A percentile compares a stretch with the other conserved stretches of the same genome.
These are phyloP conservation scores for Starmerella sp. DNA, from an alignment of 805 yeast genomes.

Conservation along the genomic window DNA sequence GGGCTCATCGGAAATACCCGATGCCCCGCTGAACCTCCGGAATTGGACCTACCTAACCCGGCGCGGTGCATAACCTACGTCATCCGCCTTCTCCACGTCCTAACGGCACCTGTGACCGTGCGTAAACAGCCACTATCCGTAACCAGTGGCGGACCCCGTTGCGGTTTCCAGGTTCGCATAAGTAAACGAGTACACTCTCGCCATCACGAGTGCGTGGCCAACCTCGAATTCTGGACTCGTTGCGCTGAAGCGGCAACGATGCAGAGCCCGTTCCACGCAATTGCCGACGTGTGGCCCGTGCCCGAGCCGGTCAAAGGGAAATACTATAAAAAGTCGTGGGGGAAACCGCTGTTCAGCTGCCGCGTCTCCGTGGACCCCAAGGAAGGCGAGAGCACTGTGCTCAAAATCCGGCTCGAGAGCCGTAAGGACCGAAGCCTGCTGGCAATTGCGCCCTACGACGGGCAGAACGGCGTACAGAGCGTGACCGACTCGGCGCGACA, in stretches of 20 bases:
- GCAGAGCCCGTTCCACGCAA: constrained; percentile 9
- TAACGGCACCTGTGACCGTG: background rate
- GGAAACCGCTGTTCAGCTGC: constrained; percentile 13
- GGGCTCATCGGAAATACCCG: background rate
- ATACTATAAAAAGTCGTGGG: constrained; percentile 15
- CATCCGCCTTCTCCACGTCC: background rate
- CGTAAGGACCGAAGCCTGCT: constrained; percentile 26
- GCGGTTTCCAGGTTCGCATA: constrained; percentile 2
- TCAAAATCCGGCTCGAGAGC: constrained; percentile 27
- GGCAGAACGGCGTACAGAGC: constrained; percentile 26
- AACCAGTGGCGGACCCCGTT: background rate
- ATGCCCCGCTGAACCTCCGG: background rate
- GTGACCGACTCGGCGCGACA: constrained; percentile 29
- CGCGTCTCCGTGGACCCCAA: constrained; percentile 15
- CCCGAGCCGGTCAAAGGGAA: constrained; percentile 12
- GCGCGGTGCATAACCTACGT: background rate
- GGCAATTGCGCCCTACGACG: constrained; percentile 30
- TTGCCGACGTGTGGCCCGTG: constrained; percentile 16
- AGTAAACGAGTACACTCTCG: background rate
- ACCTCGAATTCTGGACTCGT: background rate
- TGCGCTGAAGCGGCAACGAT: constrained; percentile 2
- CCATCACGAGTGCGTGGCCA: background rate
- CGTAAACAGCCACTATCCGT: background rate
- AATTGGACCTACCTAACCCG: background rate
- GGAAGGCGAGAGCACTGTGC: constrained; percentile 11